Conservation (phyloP, 2,329 filamentous ascomycete species). For the Xylaria sp. region DNA sequence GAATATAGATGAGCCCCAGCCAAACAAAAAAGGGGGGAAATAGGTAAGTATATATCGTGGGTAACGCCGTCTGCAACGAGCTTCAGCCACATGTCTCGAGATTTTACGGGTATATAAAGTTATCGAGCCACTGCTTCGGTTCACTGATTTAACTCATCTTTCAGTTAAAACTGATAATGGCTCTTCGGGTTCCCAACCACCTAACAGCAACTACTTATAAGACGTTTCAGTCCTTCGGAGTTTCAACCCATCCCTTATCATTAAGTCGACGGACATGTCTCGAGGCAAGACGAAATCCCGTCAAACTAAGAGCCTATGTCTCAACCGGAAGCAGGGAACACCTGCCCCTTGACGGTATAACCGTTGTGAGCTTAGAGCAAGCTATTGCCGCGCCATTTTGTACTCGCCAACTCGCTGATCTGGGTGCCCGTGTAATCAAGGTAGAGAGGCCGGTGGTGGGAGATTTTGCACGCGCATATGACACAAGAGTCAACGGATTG, state of each 20-base stretch:
- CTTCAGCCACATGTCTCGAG: not conserved
- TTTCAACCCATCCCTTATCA: not conserved
- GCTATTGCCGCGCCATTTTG: constrained; percentile 66
- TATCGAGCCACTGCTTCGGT: not conserved
- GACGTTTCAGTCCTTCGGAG: not conserved
- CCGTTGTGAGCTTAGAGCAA: constrained; percentile 64
- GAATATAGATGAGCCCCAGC: not conserved
- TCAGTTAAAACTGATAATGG: constrained; percentile 6
- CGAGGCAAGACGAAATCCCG: not conserved
- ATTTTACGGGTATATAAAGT: not conserved
- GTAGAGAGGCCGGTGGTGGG: constrained; percentile 63
- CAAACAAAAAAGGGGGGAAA: not conserved
- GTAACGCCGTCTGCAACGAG: not conserved
- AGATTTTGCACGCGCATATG: constrained; percentile 65
- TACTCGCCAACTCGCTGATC: constrained; percentile 64
- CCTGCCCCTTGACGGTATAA: constrained; percentile 57
- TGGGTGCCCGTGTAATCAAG: constrained; percentile 66
- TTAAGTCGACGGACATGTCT: not conserved
- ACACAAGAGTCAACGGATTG: constrained; percentile 61
- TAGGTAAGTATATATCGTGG: not conserved
- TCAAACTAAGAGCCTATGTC: constrained; percentile 12
- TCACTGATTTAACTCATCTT: not conserved
- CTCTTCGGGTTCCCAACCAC: not conserved
- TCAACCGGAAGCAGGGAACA: constrained; percentile 5
- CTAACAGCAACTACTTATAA: not conserved